Evolutionary conservation across 164 flowering plant genomes (phyloP).

Genomic region (Echeveria elegans): DNA sequence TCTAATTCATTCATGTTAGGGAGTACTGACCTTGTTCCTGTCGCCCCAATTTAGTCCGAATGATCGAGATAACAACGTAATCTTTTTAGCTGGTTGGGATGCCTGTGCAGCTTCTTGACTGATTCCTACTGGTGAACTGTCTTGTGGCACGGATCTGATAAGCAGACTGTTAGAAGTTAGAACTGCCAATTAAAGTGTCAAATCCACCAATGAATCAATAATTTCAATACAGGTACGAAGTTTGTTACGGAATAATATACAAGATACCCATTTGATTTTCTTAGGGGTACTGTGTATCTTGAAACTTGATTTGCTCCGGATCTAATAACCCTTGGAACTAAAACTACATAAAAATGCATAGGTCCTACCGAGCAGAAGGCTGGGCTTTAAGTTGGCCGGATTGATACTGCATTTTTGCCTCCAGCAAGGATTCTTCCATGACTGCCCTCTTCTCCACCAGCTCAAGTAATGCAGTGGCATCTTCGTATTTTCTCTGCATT

Average conservation of each 20-base stretch:
- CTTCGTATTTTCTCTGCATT: conserved; percentile 88
- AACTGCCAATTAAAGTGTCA: background rate
- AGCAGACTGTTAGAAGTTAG: conserved; percentile 9
- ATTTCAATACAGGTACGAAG: background rate
- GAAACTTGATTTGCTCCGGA: background rate
- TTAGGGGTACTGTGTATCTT: background rate
- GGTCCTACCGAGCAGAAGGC: conserved; percentile 66
- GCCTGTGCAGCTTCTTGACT: conserved; percentile 53
- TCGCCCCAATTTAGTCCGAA: conserved; percentile 93
- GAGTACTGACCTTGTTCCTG: conserved; percentile 51
- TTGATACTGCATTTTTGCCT: conserved; percentile 93
- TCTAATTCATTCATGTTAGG: background rate
- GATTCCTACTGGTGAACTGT: conserved; percentile 25
- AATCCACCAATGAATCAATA: background rate
- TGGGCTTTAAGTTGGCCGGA: conserved; percentile 77
- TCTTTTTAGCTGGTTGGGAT: conserved; percentile 53
- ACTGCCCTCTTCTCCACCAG: conserved; percentile 90
- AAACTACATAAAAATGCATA: background rate
- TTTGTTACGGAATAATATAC: background rate
- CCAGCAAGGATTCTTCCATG: conserved; percentile 96
- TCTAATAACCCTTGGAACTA: background rate
- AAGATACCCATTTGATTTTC: background rate
- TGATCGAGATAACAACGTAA: conserved; percentile 64
- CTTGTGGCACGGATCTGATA: conserved; percentile 34
- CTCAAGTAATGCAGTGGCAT: conserved; percentile 57